Base-by-base conservation (phyloP, 164 flowering plant genomes). In the Vitis rupestris region DNA sequence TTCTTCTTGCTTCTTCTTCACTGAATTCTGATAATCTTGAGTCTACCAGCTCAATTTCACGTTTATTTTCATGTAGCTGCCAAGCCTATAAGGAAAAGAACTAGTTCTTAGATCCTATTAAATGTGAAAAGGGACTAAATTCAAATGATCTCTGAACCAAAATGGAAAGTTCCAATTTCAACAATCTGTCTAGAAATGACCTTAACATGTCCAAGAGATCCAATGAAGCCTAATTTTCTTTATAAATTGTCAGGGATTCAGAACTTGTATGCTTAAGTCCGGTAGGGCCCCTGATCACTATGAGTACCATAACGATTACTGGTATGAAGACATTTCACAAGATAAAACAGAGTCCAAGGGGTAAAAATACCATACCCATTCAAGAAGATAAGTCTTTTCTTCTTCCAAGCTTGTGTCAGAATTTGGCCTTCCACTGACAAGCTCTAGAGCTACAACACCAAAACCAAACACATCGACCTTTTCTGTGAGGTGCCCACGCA, bases 401-500 rank as follows among this genome's bases (percentile, higher is more conserved):
- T 65, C 72, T 7, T 81, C 83, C 68, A 84, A 79, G 68, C 68
- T 70, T 7, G 82, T 8, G 63, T 82, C 86, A 52, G 81, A 69
- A 69, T 88, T 88, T 16, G 77, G 75, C 76, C 90, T 79, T 31
- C 92, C 92, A 74, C 89, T 80, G 15, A 88, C 72, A 44, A 86
- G 69, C 75, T 87, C 91, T 9, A 84, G 78, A 70, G 85, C 82
- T n/a, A 87, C 82, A 3, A 87, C 87, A 19, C 89, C 87, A 75
- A 82, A 87, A 30, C 85, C 78, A 66, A 81, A 85, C 12, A 84
- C 83, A 63, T 85, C 89, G n/a, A 81, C 86, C 67, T 85, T 87
- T 54, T 87, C 91, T n/a, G 89, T 85, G 17, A 87, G 86, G 51
- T 80, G 88, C 3, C 89, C 89, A 9, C 86, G 84, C 86, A 85